These are phyloP conservation scores for Suhomyces emberorum DNA, from an alignment of 805 yeast species.

Conservation along the genomic window DNA sequence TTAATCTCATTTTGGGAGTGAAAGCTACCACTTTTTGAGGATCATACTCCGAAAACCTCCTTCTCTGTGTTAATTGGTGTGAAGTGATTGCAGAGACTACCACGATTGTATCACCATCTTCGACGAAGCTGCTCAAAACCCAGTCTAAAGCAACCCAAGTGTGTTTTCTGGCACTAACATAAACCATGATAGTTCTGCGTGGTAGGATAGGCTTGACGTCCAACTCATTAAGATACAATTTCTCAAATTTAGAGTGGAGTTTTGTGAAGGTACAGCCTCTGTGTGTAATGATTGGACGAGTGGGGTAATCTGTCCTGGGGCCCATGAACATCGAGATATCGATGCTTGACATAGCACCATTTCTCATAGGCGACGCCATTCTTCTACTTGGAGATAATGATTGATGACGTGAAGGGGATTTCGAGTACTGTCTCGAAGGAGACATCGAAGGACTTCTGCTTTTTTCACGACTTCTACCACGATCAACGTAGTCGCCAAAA, in stretches of 20 bases:
- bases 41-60: slow-evolving; percentile 9
- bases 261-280: slow-evolving; percentile 44
- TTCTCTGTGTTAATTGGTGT: slow-evolving; percentile 5
- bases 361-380: neutral
- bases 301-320: slow-evolving; percentile 30
- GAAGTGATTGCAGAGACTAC: slow-evolving; percentile 51
- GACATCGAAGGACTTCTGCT: slow-evolving; percentile 8
- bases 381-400: slow-evolving; percentile 5
- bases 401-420: slow-evolving; percentile 8
- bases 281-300: slow-evolving; percentile 39
- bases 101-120: slow-evolving; percentile 65
- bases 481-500: neutral
- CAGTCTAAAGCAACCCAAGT: slow-evolving; percentile 85
- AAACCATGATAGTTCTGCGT: slow-evolving; percentile 55
- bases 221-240: slow-evolving; percentile 39
- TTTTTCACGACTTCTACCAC: slow-evolving; percentile 2
- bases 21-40: slow-evolving; percentile 17
- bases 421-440: slow-evolving; percentile 6
- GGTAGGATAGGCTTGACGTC: slow-evolving; percentile 42
- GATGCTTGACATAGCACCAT: slow-evolving; percentile 4
- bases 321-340: slow-evolving; percentile 7
- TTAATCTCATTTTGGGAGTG: slow-evolving; percentile 30
- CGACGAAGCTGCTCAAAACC: slow-evolving; percentile 51
- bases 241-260: slow-evolving; percentile 46
- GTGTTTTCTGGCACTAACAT: slow-evolving; percentile 67